Conservation (phyloP, 768 basidiomycete species). For the Leccinum barrowsii region DNA sequence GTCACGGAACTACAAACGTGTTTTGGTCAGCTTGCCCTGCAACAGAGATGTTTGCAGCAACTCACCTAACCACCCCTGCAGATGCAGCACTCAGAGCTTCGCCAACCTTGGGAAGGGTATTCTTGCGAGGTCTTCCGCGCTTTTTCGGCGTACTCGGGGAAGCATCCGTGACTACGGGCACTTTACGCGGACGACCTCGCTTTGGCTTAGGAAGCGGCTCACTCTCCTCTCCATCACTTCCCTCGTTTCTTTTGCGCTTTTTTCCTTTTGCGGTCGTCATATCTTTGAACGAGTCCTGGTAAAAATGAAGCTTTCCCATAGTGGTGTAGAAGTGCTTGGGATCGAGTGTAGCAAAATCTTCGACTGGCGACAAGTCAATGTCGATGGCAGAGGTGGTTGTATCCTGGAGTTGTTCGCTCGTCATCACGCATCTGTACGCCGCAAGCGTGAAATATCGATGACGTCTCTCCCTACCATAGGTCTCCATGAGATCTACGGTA, state of each 20-base stretch:
- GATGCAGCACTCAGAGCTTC: not conserved
- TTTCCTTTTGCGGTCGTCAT: conserved; percentile 15
- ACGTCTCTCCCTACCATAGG: conserved; percentile 79
- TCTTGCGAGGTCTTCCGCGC: conserved; percentile 35
- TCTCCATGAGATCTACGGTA: conserved; percentile 74
- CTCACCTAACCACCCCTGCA: not conserved
- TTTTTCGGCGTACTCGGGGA: conserved; percentile 28
- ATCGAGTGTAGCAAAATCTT: conserved; percentile 50
- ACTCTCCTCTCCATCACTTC: conserved; percentile 13
- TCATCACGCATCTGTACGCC: conserved; percentile 62
- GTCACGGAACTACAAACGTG: not conserved
- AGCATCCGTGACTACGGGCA: conserved; percentile 8
- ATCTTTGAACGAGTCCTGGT: conserved; percentile 50
- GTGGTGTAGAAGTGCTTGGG: conserved; percentile 53
- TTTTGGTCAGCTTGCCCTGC: conserved; percentile 1
- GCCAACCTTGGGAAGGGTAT: conserved; percentile 3
- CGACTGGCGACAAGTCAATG: conserved; percentile 47
- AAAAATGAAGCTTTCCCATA: conserved; percentile 37
- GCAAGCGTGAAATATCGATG: conserved; percentile 78
- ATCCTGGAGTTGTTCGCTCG: conserved; percentile 62
- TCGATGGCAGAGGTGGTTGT: conserved; percentile 39
- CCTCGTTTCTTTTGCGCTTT: conserved; percentile 34
- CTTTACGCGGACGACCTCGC: conserved; percentile 55
- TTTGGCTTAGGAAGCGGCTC: conserved; percentile 36
- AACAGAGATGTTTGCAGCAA: not conserved